Evolutionary conservation across 1,139 yeast species (phyloP).

Genomic region (Geotrichum reessii): DNA sequence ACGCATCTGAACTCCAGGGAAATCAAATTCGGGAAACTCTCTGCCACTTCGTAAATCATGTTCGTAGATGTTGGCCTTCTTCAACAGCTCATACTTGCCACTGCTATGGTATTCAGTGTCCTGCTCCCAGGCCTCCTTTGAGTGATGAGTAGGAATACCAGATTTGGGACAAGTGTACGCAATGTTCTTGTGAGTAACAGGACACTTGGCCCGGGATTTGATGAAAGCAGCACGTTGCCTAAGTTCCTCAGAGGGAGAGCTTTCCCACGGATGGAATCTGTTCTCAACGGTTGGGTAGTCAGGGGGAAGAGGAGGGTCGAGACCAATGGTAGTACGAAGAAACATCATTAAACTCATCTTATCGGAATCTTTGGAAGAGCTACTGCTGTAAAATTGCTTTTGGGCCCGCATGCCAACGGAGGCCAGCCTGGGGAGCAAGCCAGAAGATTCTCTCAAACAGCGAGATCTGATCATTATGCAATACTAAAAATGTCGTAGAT

Average conservation of each 20-base stretch:
- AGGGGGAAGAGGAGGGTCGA: conserved; percentile 58
- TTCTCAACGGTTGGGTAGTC: conserved; percentile 61
- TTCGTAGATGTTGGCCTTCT: conserved; percentile 85
- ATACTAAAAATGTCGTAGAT: background rate
- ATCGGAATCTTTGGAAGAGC: conserved; percentile 1
- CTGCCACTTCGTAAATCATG: conserved; percentile 93
- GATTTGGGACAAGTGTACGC: conserved; percentile 85
- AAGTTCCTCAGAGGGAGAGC: conserved; percentile 81
- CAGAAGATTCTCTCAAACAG: conserved; percentile 5
- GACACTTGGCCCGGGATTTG: conserved; percentile 82
- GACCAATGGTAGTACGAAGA: conserved; percentile 52
- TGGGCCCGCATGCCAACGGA: background rate
- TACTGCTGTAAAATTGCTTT: background rate
- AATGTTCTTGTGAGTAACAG: conserved; percentile 77
- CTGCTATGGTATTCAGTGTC: conserved; percentile 66
- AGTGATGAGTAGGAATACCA: conserved; percentile 95
- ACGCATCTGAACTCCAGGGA: conserved; percentile 73
- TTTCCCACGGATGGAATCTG: conserved; percentile 81
- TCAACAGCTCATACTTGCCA: conserved; percentile 64
- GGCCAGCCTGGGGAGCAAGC: conserved; percentile 1
- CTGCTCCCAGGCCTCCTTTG: conserved; percentile 79
- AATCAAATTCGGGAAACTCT: conserved; percentile 89
- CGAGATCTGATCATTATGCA: conserved; percentile 13
- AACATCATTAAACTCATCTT: conserved; percentile 31
- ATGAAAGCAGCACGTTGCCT: conserved; percentile 90